These are phyloP conservation scores for Nannizziopsis arthrosporioides DNA, from an alignment of 2,329 filamentous ascomycete genomes.

Conservation along the genomic window DNA sequence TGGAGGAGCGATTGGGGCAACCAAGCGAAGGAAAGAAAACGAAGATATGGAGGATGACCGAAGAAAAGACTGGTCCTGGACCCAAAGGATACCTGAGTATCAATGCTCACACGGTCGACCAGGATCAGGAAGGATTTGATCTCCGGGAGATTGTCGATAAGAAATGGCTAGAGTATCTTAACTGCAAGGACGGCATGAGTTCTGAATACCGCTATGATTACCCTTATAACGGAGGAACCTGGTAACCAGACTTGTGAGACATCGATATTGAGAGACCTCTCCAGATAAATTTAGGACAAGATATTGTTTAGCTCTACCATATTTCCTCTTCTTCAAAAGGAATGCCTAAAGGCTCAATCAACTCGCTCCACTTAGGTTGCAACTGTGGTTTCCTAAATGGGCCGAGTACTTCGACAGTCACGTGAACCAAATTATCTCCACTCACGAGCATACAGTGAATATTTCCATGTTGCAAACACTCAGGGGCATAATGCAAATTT, in stretches of 20 bases:
- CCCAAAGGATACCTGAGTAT: slow-evolving; percentile 9
- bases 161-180: slow-evolving; percentile 13
- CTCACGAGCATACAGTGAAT: not conserved
- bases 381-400: too few species aligned
- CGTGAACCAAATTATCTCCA: not conserved
- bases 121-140: slow-evolving; percentile 12
- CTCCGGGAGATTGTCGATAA: slow-evolving; percentile 11
- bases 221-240: slow-evolving; percentile 11
- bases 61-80: not conserved
- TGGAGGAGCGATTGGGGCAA: slow-evolving; percentile 6
- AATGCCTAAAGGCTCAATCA: too few species aligned
- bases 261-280: not conserved
- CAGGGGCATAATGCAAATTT: too few species aligned
- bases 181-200: slow-evolving; percentile 7
- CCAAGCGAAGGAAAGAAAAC: slow-evolving; percentile 9
- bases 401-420: too few species aligned
- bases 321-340: not conserved
- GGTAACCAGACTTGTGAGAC: not conserved
- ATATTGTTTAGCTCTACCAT: not conserved
- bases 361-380: too few species aligned
- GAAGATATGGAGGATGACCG: slow-evolving; percentile 11
- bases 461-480: not conserved
- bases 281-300: too few species aligned
- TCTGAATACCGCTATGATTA: slow-evolving; percentile 7
- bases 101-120: slow-evolving; percentile 12